Percentiles rank a stretch among this genome's conserved stretches.
These are phyloP conservation scores for Amauroascus verrucosus DNA, from an alignment of 2,329 filamentous ascomycete species.

Conservation along the genomic window DNA sequence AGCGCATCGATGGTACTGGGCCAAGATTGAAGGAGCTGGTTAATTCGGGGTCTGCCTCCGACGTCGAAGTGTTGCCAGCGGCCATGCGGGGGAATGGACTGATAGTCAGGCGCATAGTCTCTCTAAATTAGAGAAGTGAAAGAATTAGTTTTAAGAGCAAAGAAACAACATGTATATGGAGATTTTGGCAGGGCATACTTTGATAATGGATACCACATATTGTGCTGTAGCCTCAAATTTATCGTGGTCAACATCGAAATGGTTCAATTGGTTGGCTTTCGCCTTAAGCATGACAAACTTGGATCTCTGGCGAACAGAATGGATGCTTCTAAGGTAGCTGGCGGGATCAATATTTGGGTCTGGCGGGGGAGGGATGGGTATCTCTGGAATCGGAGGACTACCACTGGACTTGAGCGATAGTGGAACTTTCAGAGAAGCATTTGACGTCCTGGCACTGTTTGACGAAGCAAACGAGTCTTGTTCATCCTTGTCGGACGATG, in stretches of 20 bases:
- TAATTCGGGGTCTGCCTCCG: constrained; percentile 43
- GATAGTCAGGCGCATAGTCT: constrained; percentile 59
- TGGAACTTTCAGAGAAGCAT: constrained; percentile 43
- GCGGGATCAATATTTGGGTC: constrained; percentile 82
- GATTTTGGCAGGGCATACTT: constrained; percentile 46
- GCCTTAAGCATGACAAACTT: constrained; percentile 66
- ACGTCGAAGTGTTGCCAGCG: constrained; percentile 56
- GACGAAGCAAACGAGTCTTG: constrained; percentile 32
- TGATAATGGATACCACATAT: constrained; percentile 89
- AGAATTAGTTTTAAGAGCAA: not conserved
- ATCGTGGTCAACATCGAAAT: constrained; percentile 79
- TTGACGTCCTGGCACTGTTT: constrained; percentile 36
- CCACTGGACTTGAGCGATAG: constrained; percentile 35
- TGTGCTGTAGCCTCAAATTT: constrained; percentile 75
- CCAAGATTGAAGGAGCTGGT: constrained; percentile 40
- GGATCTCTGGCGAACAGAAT: constrained; percentile 73
- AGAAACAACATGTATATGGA: constrained; percentile 17
- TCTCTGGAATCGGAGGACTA: constrained; percentile 53
- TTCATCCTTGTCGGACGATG: constrained; percentile 31
- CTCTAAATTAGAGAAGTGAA: constrained; percentile 31
- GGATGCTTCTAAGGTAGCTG: constrained; percentile 80
- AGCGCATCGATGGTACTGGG: constrained; percentile 33
- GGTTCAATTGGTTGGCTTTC: constrained; percentile 62
- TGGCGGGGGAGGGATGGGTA: constrained; percentile 72
- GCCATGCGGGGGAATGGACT: constrained; percentile 68